These are phyloP conservation scores for Trametes punicea DNA, from an alignment of 768 basidiomycete genomes.

Conservation along the genomic window DNA sequence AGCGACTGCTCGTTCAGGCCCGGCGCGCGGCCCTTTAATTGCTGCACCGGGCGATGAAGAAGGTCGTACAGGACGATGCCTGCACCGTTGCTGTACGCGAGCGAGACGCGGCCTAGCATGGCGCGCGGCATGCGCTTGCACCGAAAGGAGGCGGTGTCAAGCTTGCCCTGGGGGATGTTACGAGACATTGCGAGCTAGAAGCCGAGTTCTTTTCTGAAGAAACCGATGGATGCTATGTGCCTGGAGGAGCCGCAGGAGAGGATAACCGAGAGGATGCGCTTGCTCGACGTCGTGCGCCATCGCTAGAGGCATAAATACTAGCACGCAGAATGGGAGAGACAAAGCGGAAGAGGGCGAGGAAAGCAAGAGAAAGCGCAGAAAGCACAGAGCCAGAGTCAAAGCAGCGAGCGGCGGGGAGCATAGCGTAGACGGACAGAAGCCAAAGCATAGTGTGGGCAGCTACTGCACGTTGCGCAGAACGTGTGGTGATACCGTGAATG, in stretches of 20 bases:
- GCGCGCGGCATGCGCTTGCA: not conserved
- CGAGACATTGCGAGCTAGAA: too few relatives aligned
- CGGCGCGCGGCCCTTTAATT: not conserved
- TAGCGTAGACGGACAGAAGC: not conserved
- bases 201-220: too few relatives aligned
- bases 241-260: not conserved
- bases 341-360: not conserved
- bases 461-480: not conserved
- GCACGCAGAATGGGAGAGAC: not conserved
- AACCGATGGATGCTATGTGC: not conserved
- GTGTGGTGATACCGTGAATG: not conserved
- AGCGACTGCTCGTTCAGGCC: not conserved
- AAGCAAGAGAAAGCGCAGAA: not conserved
- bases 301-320: not conserved
- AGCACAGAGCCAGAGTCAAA: not conserved
- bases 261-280: not conserved
- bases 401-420: not conserved
- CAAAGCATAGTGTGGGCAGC: not conserved
- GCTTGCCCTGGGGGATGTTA: not conserved
- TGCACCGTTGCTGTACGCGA: not conserved
- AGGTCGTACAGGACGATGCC: not conserved
- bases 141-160: not conserved
- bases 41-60: not conserved
- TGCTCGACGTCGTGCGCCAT: not conserved
- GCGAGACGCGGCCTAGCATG: not conserved